phyloP scores from a whole-genome alignment of 495 filamentous ascomycete species.

The Penicillium cinerascens region DNA sequence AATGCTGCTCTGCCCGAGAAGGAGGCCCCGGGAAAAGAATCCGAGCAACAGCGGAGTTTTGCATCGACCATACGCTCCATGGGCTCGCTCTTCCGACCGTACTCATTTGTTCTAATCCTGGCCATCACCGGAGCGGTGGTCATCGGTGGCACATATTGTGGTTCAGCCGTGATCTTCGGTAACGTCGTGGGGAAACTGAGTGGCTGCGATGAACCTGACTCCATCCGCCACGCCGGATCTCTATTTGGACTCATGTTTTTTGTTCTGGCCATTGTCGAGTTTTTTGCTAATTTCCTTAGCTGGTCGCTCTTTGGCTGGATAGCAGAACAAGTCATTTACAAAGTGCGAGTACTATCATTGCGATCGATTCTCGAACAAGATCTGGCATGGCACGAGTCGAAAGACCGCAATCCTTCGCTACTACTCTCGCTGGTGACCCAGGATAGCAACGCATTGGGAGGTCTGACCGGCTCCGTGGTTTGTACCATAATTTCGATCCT shows the following conservation, averaged over 20 bases:
- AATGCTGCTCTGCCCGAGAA: not conserved
- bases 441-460: constrained; percentile 44
- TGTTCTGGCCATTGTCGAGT: constrained; percentile 44
- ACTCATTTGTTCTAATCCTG: constrained; percentile 28
- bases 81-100: constrained; percentile 22
- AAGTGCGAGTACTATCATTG: constrained; percentile 44
- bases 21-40: not conserved
- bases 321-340: constrained; percentile 46
- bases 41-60: not conserved
- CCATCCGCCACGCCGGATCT: constrained; percentile 20
- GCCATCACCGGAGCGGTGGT: constrained; percentile 33
- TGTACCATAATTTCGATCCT: constrained; percentile 43
- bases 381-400: constrained; percentile 47
- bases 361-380: constrained; percentile 48
- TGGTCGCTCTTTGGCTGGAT: constrained; percentile 47
- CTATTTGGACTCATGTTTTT: constrained; percentile 54
- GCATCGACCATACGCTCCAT: not conserved
- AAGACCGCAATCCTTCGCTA: constrained; percentile 36
- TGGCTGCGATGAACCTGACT: constrained; percentile 29
- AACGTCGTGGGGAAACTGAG: constrained; percentile 39
- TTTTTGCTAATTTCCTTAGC: constrained; percentile 46
- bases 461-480: constrained; percentile 40
- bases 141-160: constrained; percentile 40
- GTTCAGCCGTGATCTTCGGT: constrained; percentile 49
- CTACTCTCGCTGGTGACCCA: constrained; percentile 46